phyloP scores from a whole-genome alignment of 768 basidiomycete genomes.

The Boletus vinaceobasis region DNA sequence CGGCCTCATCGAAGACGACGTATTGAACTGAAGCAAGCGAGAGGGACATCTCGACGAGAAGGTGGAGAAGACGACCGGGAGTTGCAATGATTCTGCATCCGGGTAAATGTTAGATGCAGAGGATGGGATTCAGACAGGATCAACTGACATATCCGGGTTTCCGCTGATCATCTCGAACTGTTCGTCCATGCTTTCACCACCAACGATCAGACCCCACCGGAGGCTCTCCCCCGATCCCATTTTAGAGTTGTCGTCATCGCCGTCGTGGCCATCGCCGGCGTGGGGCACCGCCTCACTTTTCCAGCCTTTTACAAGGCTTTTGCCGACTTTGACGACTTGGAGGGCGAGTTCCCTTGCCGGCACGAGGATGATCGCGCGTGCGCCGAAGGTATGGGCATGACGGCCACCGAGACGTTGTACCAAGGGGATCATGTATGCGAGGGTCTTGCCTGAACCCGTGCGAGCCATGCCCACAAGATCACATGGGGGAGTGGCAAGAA shows the following conservation, averaged over 20 bases:
- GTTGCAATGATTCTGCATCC: conserved; percentile 86
- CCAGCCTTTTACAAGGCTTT: conserved; percentile 87
- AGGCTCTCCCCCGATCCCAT: conserved; percentile 51
- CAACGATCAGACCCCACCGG: conserved; percentile 92
- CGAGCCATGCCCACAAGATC: conserved; percentile 98
- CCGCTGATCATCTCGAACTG: conserved; percentile 94
- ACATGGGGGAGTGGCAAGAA: conserved; percentile 78
- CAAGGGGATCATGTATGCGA: conserved; percentile 93
- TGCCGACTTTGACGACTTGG: conserved; percentile 92
- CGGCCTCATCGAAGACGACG: conserved; percentile 96
- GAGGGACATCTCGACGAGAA: conserved; percentile 94
- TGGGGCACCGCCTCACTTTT: conserved; percentile 57
- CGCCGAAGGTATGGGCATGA: conserved; percentile 77
- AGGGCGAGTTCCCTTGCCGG: conserved; percentile 93
- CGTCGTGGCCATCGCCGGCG: conserved; percentile 63
- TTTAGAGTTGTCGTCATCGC: conserved; percentile 49
- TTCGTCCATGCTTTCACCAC: conserved; percentile 92
- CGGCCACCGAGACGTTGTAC: conserved; percentile 80
- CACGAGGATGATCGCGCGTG: conserved; percentile 82
- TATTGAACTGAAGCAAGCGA: conserved; percentile 86
- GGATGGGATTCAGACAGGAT: not conserved
- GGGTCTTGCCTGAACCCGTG: conserved; percentile 95
- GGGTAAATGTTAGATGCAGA: conserved; percentile 12
- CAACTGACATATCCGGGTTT: conserved; percentile 90
- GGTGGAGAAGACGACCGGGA: conserved; percentile 94